Base-by-base conservation (phyloP, 2,329 filamentous ascomycete species). In the Penicillium sp. region DNA sequence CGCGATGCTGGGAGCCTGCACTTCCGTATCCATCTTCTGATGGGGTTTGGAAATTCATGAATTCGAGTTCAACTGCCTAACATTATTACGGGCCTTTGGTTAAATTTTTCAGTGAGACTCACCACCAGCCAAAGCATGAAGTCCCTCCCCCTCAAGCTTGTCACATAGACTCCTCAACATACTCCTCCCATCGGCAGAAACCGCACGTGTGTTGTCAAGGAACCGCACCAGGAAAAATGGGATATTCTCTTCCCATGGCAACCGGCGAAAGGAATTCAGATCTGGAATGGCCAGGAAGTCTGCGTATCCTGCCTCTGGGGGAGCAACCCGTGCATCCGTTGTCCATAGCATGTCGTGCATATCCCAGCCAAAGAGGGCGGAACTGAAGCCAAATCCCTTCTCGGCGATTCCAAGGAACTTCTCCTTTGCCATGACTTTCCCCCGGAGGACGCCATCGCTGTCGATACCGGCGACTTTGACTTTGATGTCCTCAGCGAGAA, bases 361-460 rank as follows among this genome's bases (percentile, higher is more conserved):
- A 72, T 95, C 89, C 90, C 90, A 95, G 65, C 90, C 90, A 63
- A 95, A 95, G 59, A 95, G 83, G 58, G 95, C 89, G 29, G 87
- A 91, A 75, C 89, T 95, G 76, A 95, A 95, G 50, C 89, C 90
- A 60, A 95, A 95, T 51, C 89, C 89, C 42, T 82, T 79, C 42
- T 80, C 72, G 18, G 84, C 86, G 47, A 95, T 81, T 36, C 87
- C 88, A 34, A 95, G 75, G 71, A 95, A 95, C 74, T 95, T 95
- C 66, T 86, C 87, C 78, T 95, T 95, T 59, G 89, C 88, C 72
- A 95, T 83, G 53, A 95, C 80, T 74, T 95, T 95, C 59, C 89
- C 89, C 44, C 89, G 87, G 41, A 95, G 77, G 39, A 90, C 82
- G 43, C 89, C 90, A 68, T 95, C 89, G 53, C 90, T 86, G 67